A percentile compares a stretch with the other conserved stretches of the same genome.
These are phyloP conservation scores for Corinectria fuckeliana DNA, from an alignment of 2,329 filamentous ascomycete species.

Conservation along the genomic window DNA sequence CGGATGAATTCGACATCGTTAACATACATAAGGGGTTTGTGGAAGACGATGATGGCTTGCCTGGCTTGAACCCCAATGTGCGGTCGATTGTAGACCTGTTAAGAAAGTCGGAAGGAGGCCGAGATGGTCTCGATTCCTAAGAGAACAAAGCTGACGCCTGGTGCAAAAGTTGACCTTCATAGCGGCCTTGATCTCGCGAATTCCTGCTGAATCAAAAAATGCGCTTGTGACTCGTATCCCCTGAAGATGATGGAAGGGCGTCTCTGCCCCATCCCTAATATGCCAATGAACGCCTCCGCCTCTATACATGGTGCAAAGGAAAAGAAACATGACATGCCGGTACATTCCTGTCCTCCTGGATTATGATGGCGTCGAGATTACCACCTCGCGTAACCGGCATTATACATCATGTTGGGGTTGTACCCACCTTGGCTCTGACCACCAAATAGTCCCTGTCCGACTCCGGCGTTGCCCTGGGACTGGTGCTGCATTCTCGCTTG, in stretches of 20 bases:
- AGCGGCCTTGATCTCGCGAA: conserved; percentile 39
- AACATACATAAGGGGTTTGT: conserved; percentile 69
- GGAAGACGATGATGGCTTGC: conserved; percentile 76
- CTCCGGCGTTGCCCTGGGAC: conserved; percentile 80
- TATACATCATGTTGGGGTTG: conserved; percentile 85
- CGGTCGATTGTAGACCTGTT: conserved; percentile 30
- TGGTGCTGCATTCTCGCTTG: conserved; percentile 95
- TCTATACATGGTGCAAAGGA: conserved; percentile 30
- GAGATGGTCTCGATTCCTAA: conserved; percentile 35
- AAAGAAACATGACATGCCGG: conserved; percentile 31
- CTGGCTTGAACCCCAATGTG: conserved; percentile 50
- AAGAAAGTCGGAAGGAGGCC: conserved; percentile 28
- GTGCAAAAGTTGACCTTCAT: conserved; percentile 39
- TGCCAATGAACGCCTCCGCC: conserved; percentile 40
- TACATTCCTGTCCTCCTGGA: conserved; percentile 29
- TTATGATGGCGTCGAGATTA: conserved; percentile 45
- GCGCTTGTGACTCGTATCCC: conserved; percentile 39
- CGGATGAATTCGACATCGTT: conserved; percentile 51
- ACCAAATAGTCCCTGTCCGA: conserved; percentile 88
- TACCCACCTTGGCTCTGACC: conserved; percentile 95
- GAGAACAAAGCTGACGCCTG: conserved; percentile 42
- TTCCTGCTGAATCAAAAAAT: conserved; percentile 43
- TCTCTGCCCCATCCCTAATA: conserved; percentile 29
- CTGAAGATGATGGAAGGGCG: conserved; percentile 34
- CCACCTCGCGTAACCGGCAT: conserved; percentile 73